Percentiles rank a stretch among this genome's conserved stretches.
Evolutionary conservation across 768 basidiomycete genomes (phyloP).

Genomic region (Boletus reticuloceps): DNA sequence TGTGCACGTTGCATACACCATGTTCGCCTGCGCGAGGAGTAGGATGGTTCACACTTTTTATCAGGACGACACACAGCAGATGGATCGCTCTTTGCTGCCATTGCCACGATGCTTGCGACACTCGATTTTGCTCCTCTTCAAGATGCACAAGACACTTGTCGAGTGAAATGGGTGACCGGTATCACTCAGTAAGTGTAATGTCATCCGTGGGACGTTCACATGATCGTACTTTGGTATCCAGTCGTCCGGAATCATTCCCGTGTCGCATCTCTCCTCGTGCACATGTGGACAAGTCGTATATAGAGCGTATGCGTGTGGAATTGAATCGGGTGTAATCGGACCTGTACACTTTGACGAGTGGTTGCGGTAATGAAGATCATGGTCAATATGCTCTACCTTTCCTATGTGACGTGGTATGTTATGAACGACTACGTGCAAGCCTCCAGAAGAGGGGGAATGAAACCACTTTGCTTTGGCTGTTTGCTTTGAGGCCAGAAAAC

Average conservation of each 20-base stretch:
- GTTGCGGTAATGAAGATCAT: too few species aligned
- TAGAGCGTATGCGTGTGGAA: neutral
- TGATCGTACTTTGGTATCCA: neutral
- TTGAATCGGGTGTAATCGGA: too few species aligned
- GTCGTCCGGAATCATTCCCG: conserved; percentile 7
- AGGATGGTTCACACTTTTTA: neutral
- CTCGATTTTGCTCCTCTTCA: conserved; percentile 2
- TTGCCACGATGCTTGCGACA: conserved; percentile 14
- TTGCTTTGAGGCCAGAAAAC: too few species aligned
- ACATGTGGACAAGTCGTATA: conserved; percentile 1
- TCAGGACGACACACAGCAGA: conserved; percentile 1
- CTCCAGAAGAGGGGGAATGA: too few species aligned
- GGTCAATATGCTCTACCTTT: too few species aligned
- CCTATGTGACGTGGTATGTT: too few species aligned
- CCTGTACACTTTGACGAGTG: too few species aligned
- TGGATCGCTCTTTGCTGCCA: conserved; percentile 4
- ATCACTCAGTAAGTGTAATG: conserved; percentile 1
- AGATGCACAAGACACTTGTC: neutral
- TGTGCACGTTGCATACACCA: neutral
- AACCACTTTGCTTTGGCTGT: too few species aligned
- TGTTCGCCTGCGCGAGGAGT: neutral
- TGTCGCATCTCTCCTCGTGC: conserved; percentile 4
- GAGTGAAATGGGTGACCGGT: conserved; percentile 6
- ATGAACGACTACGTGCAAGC: too few species aligned
- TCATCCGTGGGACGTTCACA: neutral